phyloP scores from a whole-genome alignment of 2,329 filamentous ascomycete species.

The Talaromyces albobiverticillius region DNA sequence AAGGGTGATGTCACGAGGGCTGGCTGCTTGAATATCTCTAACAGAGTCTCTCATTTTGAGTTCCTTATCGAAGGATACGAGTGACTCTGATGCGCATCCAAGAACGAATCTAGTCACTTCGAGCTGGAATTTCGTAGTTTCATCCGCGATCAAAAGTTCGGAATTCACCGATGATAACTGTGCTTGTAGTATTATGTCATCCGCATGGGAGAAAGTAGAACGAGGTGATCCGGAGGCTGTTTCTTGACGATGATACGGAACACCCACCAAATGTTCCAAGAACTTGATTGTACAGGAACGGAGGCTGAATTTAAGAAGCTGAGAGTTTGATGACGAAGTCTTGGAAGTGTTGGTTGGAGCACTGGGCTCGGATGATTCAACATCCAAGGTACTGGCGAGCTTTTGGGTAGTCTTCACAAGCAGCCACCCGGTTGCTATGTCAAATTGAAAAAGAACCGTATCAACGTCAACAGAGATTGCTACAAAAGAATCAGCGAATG shows the following conservation, averaged over 20 bases:
- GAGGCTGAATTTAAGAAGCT: conserved; percentile 25
- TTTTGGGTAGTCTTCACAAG: conserved; percentile 36
- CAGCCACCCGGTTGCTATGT: conserved; percentile 42
- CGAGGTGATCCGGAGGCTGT: conserved; percentile 16
- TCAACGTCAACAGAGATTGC: conserved; percentile 31
- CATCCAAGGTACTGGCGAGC: conserved; percentile 21
- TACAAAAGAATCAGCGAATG: conserved; percentile 6
- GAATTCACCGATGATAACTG: conserved; percentile 25
- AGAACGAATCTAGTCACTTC: conserved; percentile 44
- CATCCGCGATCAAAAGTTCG: conserved; percentile 20
- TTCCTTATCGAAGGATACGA: conserved; percentile 52
- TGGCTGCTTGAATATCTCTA: conserved; percentile 37
- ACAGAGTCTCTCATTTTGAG: conserved; percentile 47
- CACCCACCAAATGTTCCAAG: conserved; percentile 33
- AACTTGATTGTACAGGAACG: conserved; percentile 33
- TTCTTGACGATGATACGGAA: conserved; percentile 23
- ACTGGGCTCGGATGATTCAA: conserved; percentile 9
- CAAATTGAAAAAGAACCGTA: conserved; percentile 31
- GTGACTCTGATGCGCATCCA: conserved; percentile 47
- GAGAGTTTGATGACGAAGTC: background rate
- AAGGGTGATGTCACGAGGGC: conserved; percentile 38
- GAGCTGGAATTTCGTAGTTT: conserved; percentile 26
- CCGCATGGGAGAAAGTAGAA: conserved; percentile 22
- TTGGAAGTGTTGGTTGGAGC: background rate
- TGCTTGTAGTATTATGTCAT: conserved; percentile 33